These are phyloP conservation scores for Voacanga thouarsii DNA, from an alignment of 257 asterid species.

Conservation along the genomic window DNA sequence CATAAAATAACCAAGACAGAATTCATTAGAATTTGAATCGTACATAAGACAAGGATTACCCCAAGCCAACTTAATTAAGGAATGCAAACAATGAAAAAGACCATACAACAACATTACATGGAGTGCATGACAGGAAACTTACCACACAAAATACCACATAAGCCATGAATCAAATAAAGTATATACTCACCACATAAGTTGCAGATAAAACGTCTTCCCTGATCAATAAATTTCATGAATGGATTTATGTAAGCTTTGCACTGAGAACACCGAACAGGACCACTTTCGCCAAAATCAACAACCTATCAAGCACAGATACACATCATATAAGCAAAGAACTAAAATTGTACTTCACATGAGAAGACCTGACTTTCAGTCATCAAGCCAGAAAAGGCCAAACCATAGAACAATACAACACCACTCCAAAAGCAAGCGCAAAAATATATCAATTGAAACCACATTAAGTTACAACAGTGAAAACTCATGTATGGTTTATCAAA, in stretches of 20 bases:
- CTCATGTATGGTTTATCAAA: not conserved
- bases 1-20: not conserved
- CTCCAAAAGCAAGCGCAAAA: not conserved
- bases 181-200: conserved; percentile 84
- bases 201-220: conserved; percentile 92
- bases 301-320: conserved; percentile 40
- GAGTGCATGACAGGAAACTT: not conserved
- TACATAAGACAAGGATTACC: not conserved
- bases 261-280: conserved; percentile 98
- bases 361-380: not conserved
- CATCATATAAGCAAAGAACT: not conserved
- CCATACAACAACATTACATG: not conserved
- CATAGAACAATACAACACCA: not conserved
- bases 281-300: conserved; percentile 96
- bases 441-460: not conserved
- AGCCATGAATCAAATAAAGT: conserved; percentile 3
- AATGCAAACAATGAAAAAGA: not conserved
- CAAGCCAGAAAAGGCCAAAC: not conserved
- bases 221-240: conserved; percentile 90
- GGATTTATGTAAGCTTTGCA: conserved; percentile 99
- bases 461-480: not conserved
- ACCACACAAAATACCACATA: not conserved
- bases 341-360: not conserved
- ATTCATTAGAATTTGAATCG: not conserved
- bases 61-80: not conserved